Evolutionary conservation across 1,284 basidiomycete genomes (phyloP).

Genomic region (Termitomyces sp.): DNA sequence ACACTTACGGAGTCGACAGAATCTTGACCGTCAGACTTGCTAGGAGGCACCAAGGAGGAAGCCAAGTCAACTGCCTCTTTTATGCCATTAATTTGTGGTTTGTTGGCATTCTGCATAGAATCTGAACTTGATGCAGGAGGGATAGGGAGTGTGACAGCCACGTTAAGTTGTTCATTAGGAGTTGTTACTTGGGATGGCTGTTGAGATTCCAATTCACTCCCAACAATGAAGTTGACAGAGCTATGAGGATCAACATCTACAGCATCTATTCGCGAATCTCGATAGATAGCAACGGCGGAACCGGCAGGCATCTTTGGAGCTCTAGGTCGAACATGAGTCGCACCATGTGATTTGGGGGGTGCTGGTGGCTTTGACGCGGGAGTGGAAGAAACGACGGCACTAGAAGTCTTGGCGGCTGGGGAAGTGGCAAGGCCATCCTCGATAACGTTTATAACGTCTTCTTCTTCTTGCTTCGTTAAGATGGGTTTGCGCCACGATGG

Average conservation of each 20-base stretch:
- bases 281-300: constrained; percentile 69
- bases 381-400: constrained; percentile 24
- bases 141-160: constrained; percentile 12
- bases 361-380: constrained; percentile 22
- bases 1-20: constrained; percentile 44
- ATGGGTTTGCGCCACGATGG: constrained; percentile 54
- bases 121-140: constrained; percentile 5
- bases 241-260: constrained; percentile 39
- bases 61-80: constrained; percentile 21
- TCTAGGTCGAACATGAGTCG: constrained; percentile 28
- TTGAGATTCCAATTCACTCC: constrained; percentile 60
- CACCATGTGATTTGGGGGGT: constrained; percentile 23
- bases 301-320: constrained; percentile 59
- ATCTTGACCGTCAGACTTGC: constrained; percentile 38
- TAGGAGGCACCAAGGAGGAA: constrained; percentile 26
- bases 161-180: constrained; percentile 15
- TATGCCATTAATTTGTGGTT: constrained; percentile 22
- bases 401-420: constrained; percentile 47
- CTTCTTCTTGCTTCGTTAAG: constrained; percentile 15
- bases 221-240: constrained; percentile 66
- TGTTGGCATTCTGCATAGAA: constrained; percentile 8
- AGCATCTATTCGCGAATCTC: constrained; percentile 47
- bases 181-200: constrained; percentile 17
- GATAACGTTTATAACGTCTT: constrained; percentile 14
- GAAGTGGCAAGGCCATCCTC: constrained; percentile 42